Evolutionary conservation across 2,329 filamentous ascomycete genomes (phyloP), one percentile per base, ranked within the genome.

Genomic region (Colletotrichum spaethianum): DNA sequence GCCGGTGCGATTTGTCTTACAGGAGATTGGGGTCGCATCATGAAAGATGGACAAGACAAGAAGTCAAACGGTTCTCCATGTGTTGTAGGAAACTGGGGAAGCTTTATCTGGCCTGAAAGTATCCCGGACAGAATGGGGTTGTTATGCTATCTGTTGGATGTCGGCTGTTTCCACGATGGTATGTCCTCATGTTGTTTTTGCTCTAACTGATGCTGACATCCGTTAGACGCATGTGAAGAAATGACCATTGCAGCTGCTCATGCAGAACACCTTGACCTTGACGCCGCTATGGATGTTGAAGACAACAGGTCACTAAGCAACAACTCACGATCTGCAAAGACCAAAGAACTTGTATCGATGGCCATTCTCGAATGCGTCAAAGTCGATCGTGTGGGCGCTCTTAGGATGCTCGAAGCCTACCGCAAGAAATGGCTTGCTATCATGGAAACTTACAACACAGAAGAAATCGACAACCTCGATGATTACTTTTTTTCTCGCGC

Each of bases 41-140:
- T 55, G 52, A 55, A n/a, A 20, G 52, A 55, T 7, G 52, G 52
- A 14, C 52, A 55, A 36, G 52, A 55, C 28, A 55, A 55, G 52
- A 55, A 55, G 31, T 55, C 52, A 7, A 55, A 55, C 28, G 52
- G 52, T 11, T 55, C 52, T 4, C 52, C 52, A 1, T 55, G 52
- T n/a, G 16, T 36, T 20, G 52, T 55, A 7, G 52, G 52, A 4
- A 55, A 55, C 52, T 55, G 52, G 52, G 52, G 52, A 20, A 55
- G 52, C 12, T 55, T 55, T 28, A 55, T 55, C 14, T 55, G 52
- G 52, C 52, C 52, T 16, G 52, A 55, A 14, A 55, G 52, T 9
- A 55, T 55, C 5, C 52, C 52, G 9, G 52, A 55, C 20, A 18
- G 52, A 3, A 20, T 55, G 28, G 52, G 52, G 3, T 4, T 55